Evolutionary conservation across 371 early-diverging fungal genomes (phyloP).

Genomic region (Chytridium lagenaria): DNA sequence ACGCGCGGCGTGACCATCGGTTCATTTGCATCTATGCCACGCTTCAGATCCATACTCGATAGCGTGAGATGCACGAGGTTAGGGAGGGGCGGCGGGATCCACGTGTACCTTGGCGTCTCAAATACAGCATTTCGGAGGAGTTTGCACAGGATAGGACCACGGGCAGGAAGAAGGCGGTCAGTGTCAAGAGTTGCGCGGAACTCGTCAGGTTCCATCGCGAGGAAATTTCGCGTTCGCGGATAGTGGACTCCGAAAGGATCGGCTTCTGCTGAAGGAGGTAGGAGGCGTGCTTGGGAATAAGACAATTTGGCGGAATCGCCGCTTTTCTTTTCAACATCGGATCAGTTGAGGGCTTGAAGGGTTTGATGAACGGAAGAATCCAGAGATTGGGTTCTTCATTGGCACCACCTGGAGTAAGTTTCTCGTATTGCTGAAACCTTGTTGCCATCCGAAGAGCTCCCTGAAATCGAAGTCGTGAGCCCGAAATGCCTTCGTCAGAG

Average conservation of each 20-base stretch:
- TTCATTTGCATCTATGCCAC: neutral
- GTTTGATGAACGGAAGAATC: neutral
- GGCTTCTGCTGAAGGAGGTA: neutral
- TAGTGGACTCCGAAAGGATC: neutral
- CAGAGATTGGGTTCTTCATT: constrained; percentile 11
- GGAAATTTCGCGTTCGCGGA: neutral
- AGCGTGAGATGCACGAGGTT: neutral
- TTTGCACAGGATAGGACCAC: neutral
- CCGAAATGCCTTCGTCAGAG: constrained; percentile 27
- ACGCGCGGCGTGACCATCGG: neutral
- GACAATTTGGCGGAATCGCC: neutral
- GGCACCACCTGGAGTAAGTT: neutral
- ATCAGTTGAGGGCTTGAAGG: neutral
- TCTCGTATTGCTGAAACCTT: neutral
- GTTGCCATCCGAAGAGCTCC: neutral
- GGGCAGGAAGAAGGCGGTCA: neutral
- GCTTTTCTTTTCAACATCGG: neutral
- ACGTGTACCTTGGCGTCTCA: neutral
- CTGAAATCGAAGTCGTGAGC: constrained; percentile 15
- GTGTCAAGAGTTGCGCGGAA: neutral
- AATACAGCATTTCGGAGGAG: neutral
- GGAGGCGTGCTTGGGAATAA: neutral
- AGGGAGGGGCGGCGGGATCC: neutral
- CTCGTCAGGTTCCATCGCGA: neutral
- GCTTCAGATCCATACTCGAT: neutral